These are phyloP conservation scores for Priceomyces melissophilus DNA, from an alignment of 805 yeast species.

Conservation along the genomic window DNA sequence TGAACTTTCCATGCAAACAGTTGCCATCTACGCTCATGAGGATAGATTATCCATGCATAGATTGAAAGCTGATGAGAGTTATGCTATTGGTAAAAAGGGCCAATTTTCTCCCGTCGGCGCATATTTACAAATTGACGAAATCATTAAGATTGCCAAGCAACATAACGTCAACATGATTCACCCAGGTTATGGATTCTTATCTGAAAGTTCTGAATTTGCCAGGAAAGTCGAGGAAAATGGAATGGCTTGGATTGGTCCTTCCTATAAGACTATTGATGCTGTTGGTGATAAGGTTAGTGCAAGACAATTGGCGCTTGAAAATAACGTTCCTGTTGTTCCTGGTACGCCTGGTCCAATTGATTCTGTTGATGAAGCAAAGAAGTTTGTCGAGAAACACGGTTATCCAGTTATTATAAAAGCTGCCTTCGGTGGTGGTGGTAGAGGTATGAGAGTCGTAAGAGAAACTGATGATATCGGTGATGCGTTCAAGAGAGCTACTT, in stretches of 20 bases:
- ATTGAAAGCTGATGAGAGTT: conserved; percentile 90
- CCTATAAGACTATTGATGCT: conserved; percentile 79
- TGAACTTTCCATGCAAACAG: conserved; percentile 94
- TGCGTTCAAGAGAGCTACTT: conserved; percentile 89
- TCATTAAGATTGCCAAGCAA: conserved; percentile 68
- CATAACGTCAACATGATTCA: conserved; percentile 39
- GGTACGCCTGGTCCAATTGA: conserved; percentile 98
- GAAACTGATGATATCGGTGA: conserved; percentile 92
- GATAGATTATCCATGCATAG: conserved; percentile 94
- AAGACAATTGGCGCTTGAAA: conserved; percentile 75
- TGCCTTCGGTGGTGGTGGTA: conserved; percentile 99
- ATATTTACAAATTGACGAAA: conserved; percentile 92
- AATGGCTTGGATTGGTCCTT: conserved; percentile 95
- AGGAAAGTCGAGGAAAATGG: conserved; percentile 86
- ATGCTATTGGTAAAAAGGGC: conserved; percentile 85
- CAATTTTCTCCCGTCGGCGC: conserved; percentile 95
- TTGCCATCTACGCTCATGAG: conserved; percentile 95
- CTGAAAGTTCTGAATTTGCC: conserved; percentile 93
- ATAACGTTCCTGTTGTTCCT: conserved; percentile 90
- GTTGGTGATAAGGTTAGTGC: conserved; percentile 98
- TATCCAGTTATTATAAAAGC: conserved; percentile 97
- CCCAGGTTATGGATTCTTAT: conserved; percentile 58
- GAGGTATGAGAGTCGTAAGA: conserved; percentile 99
- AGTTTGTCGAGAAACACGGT: conserved; percentile 80
- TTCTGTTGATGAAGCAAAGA: conserved; percentile 68